Base-by-base conservation (phyloP, 2,329 filamentous ascomycete genomes). In the Berkeleyomyces rouxiae region DNA sequence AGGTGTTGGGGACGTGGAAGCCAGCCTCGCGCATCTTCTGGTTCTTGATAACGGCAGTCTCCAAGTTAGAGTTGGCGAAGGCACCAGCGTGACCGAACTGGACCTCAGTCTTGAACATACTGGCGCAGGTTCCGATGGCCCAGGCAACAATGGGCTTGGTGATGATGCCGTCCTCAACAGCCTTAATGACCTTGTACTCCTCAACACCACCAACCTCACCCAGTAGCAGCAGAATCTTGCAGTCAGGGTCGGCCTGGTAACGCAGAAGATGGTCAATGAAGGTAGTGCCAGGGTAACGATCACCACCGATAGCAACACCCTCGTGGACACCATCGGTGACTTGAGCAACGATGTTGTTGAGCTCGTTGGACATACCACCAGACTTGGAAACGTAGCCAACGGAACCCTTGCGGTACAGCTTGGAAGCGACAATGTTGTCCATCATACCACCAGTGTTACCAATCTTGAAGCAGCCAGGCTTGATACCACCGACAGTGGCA, bases 381-480 rank as follows among this genome's bases (percentile, higher is more conserved):
- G 93, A 99, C 83, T 99, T 99, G 82, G 92, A 97, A 77, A 99
- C 93, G 77, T 99, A 99, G 71, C 90, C 93, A 69, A 99, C 91
- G 70, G 93, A 97, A 71, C 93, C 93, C 79, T 93, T 93, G 78
- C 93, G 92, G 86, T 99, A 99, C 66, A 99, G 89, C 86, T 99
- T 99, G 75, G 93, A 97, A 70, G 93, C 90, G 67, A 99, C 93
- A 72, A 99, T 99, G 84, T 99, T 99, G 84, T 99, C 93, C 93
- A 99, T 99, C 93, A 99, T 99, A 77, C 93, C 93, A 83, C 93
- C 93, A 71, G 93, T 99, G 84, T 99, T 99, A 75, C 93, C 93
- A 68, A 99, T 99, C 85, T 97, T 99, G 88, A 92, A 99, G 75
- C 88, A 89, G 76, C 93, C 93, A 67, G 93, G 93, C 85, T 97